phyloP scores from a whole-genome alignment of 805 yeast genomes.

The Saturnispora galanensis region DNA sequence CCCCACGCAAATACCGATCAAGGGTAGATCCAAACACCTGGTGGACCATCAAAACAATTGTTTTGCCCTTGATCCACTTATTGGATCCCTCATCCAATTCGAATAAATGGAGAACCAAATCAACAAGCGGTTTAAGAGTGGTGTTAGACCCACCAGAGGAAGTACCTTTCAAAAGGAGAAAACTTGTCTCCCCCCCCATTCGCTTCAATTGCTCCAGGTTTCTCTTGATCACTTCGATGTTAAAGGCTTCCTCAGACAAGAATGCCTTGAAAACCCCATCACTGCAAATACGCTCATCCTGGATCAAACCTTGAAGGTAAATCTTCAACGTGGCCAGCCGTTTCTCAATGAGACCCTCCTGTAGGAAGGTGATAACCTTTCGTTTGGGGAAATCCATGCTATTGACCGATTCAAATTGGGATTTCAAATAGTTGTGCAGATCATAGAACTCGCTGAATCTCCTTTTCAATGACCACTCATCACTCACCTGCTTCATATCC shows the following conservation, averaged over 20 bases:
- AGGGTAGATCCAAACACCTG: constrained; percentile 79
- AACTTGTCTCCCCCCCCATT: constrained; percentile 24
- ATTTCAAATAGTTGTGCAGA: constrained; percentile 54
- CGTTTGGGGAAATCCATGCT: constrained; percentile 48
- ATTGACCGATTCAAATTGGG: constrained; percentile 40
- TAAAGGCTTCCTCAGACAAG: constrained; percentile 61
- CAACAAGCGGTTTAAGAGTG: constrained; percentile 77
- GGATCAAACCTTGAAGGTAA: constrained; percentile 49
- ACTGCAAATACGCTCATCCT: constrained; percentile 61
- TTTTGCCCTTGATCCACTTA: constrained; percentile 79
- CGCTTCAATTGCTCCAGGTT: constrained; percentile 36
- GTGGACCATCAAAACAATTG: constrained; percentile 70
- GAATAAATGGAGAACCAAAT: constrained; percentile 60
- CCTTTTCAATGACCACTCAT: constrained; percentile 88
- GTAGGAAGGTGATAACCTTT: constrained; percentile 59
- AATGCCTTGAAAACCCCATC: constrained; percentile 66
- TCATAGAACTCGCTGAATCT: constrained; percentile 76
- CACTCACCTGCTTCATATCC: constrained; percentile 33
- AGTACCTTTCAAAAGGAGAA: constrained; percentile 5
- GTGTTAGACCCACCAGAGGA: constrained; percentile 20
- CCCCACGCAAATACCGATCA: constrained; percentile 52
- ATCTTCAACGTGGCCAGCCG: constrained; percentile 52
- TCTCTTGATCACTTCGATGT: constrained; percentile 11
- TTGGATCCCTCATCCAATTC: constrained; percentile 42
- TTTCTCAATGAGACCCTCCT: constrained; percentile 50